Conservation (phyloP, 176 grass and related monocot genomes). For the Eleusine coracana region DNA sequence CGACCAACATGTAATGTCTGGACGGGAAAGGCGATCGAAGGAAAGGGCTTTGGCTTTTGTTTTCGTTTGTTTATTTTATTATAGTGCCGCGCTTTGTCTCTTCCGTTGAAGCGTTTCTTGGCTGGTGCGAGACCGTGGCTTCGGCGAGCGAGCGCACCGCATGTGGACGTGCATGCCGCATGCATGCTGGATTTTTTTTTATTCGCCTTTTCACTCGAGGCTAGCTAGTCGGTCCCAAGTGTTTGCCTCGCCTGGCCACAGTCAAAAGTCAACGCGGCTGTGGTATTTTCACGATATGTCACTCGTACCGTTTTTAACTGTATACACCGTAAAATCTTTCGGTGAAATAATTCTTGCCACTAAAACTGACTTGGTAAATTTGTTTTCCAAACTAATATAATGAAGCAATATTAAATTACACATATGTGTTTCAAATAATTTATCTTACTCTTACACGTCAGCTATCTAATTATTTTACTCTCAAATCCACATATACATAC, state of each 20-base stretch:
- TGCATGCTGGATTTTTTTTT: neutral
- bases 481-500: no score
- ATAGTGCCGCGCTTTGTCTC: conserved; percentile 28
- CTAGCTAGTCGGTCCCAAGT: neutral
- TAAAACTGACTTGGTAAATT: no score
- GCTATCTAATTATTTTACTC: no score
- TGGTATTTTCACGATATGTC: neutral
- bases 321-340: no score
- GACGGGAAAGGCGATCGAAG: conserved; percentile 16
- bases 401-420: no score
- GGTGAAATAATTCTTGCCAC: no score
- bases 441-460: no score
- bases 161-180: conserved; percentile 27
- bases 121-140: conserved; percentile 32
- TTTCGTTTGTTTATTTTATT: neutral
- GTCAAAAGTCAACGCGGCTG: neutral
- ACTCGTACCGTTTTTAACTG: no score
- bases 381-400: no score
- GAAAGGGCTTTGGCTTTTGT: neutral
- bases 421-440: no score
- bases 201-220: conserved; percentile 15
- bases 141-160: conserved; percentile 30
- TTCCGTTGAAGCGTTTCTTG: conserved; percentile 53
- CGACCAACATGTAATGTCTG: conserved; percentile 45
- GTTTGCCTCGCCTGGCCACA: neutral